Percentiles rank a stretch among this genome's conserved stretches.
phyloP scores from a whole-genome alignment of 345 rosid species.

The Bretschneidera sinensis region DNA sequence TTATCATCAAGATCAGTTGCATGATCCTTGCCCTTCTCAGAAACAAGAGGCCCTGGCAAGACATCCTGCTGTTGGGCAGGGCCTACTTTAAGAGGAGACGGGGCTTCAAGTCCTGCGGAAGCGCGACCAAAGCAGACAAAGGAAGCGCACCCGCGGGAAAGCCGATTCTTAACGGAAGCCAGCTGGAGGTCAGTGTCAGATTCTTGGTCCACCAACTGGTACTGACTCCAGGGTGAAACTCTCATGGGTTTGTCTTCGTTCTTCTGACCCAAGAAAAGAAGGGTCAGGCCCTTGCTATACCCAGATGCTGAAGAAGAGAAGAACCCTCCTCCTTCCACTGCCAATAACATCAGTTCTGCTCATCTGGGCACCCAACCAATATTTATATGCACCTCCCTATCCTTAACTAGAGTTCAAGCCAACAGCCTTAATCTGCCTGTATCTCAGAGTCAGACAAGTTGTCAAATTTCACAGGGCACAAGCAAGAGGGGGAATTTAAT shows the following conservation, averaged over 20 bases:
- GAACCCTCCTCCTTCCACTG: conserved; percentile 98
- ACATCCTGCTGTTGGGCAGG: conserved; percentile 58
- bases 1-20: conserved; percentile 38
- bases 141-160: conserved; percentile 83
- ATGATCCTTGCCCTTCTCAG: conserved; percentile 36
- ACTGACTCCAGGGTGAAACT: conserved; percentile 90
- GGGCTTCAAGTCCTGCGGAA: conserved; percentile 71
- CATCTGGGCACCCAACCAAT: conserved; percentile 52
- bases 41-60: conserved; percentile 43
- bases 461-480: not conserved
- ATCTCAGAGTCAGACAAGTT: conserved; percentile 23
- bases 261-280: conserved; percentile 81
- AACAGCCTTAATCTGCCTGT: conserved; percentile 26
- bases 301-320: conserved; percentile 98
- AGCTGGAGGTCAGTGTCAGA: conserved; percentile 78
- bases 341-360: conserved; percentile 88
- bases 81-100: conserved; percentile 76
- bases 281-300: conserved; percentile 84
- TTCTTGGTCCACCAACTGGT: conserved; percentile 92
- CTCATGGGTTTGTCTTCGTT: conserved; percentile 87
- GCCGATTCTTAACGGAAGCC: conserved; percentile 81
- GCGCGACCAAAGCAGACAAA: conserved; percentile 87
- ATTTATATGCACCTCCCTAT: conserved; percentile 25
- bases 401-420: conserved; percentile 10
- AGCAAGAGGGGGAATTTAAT: not conserved